Evolutionary conservation across 1,284 basidiomycete genomes (phyloP).

Genomic region (Pseudozyma sp.): DNA sequence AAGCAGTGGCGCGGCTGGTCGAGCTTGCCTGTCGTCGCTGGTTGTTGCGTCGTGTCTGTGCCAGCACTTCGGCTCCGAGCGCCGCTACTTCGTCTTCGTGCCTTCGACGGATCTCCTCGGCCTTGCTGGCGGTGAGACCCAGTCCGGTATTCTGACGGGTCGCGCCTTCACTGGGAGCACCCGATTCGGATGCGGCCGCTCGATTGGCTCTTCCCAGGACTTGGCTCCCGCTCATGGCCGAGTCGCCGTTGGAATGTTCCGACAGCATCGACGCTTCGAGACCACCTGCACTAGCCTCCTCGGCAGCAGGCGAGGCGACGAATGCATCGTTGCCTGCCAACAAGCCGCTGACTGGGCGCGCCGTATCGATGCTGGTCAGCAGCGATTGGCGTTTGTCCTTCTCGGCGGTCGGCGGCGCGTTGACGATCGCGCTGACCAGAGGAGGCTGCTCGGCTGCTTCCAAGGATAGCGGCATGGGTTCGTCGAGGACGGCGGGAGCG

Average conservation of each 20-base stretch:
- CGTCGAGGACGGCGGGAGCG: conserved; percentile 8
- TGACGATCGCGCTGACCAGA: neutral
- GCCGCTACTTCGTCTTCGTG: conserved; percentile 65
- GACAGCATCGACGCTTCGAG: conserved; percentile 30
- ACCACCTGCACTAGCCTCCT: conserved; percentile 6
- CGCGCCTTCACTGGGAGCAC: conserved; percentile 24
- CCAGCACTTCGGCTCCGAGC: conserved; percentile 62
- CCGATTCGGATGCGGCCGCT: conserved; percentile 11
- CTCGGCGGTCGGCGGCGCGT: neutral
- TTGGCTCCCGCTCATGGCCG: conserved; percentile 19
- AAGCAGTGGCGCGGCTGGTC: conserved; percentile 10
- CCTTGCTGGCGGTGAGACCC: conserved; percentile 47
- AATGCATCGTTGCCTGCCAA: conserved; percentile 1
- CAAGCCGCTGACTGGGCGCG: conserved; percentile 10
- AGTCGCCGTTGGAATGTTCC: conserved; percentile 14
- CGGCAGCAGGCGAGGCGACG: conserved; percentile 21
- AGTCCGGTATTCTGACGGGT: conserved; percentile 46
- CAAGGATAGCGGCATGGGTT: conserved; percentile 27
- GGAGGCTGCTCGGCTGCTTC: neutral
- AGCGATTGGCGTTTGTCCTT: conserved; percentile 9
- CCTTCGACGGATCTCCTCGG: conserved; percentile 59
- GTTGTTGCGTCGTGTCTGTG: conserved; percentile 51
- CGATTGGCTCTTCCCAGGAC: conserved; percentile 14
- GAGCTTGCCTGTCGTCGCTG: conserved; percentile 40
- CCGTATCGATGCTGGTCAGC: conserved; percentile 15